Percentiles rank a stretch among this genome's conserved stretches.
Evolutionary conservation across 2,329 filamentous ascomycete genomes (phyloP).

Genomic region (Colletotrichum tamarilloi): DNA sequence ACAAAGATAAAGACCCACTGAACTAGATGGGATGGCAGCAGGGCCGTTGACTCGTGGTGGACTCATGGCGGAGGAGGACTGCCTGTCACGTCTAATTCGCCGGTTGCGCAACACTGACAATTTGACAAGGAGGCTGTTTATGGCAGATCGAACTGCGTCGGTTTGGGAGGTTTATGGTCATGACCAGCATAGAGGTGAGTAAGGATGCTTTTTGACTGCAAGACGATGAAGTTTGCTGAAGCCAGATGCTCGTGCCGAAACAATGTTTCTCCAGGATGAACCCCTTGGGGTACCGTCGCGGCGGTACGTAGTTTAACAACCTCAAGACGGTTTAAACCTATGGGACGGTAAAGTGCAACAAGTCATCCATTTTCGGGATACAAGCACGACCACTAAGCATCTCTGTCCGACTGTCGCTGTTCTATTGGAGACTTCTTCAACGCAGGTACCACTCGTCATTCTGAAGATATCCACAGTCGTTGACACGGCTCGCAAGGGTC

Average conservation of each 20-base stretch:
- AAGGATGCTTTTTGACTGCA: not conserved
- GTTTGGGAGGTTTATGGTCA: not conserved
- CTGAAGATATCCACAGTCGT: not conserved
- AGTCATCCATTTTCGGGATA: not conserved
- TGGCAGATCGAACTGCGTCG: not conserved
- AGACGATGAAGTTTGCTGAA: not conserved
- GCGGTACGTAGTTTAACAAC: not conserved
- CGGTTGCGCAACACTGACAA: not conserved
- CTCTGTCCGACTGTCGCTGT: not conserved
- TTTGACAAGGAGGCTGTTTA: not conserved
- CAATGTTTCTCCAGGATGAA: not conserved
- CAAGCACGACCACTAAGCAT: not conserved
- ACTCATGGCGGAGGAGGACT: not conserved
- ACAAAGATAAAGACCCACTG: slow-evolving; percentile 6
- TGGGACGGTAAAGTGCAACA: not conserved
- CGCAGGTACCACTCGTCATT: not conserved
- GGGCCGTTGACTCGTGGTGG: slow-evolving; percentile 15
- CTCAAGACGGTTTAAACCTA: not conserved
- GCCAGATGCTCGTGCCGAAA: too few relatives aligned
- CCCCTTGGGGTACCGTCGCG: not conserved
- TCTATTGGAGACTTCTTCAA: not conserved
- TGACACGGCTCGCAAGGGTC: not conserved
- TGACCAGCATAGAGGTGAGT: not conserved
- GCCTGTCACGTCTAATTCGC: too few relatives aligned
- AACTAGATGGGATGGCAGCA: not conserved